Evolutionary conservation across 441 rosid species (phyloP).

Genomic region (Croton setiger): DNA sequence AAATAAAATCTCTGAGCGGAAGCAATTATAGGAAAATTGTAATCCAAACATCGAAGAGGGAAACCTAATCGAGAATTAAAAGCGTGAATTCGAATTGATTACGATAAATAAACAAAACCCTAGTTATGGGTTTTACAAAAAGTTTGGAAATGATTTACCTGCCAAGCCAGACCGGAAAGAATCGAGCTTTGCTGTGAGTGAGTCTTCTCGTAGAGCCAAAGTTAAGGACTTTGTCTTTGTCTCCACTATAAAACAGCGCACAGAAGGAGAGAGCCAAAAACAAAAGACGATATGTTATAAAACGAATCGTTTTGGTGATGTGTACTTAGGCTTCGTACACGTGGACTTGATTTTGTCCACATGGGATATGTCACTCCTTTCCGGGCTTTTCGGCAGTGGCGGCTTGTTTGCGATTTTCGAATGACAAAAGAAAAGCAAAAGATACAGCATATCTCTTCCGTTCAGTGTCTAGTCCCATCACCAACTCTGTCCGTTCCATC

Average conservation of each 20-base stretch:
- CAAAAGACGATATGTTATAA: background rate
- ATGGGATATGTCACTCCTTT: background rate
- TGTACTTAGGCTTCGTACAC: background rate
- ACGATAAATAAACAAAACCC: background rate
- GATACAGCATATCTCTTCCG: too few relatives aligned
- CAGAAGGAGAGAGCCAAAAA: background rate
- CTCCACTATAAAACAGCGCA: background rate
- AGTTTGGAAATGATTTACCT: slow-evolving; percentile 7
- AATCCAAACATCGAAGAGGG: background rate
- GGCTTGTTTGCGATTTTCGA: too few relatives aligned
- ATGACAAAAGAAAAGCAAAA: too few relatives aligned
- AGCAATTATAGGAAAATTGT: background rate
- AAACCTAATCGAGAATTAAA: slow-evolving; percentile 8
- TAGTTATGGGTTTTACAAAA: background rate
- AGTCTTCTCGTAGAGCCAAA: background rate
- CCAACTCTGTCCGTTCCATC: too few relatives aligned
- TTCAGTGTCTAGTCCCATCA: too few relatives aligned
- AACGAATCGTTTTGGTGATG: background rate
- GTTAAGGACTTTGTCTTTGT: background rate
- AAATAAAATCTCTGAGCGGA: background rate
- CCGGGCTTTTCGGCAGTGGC: too few relatives aligned
- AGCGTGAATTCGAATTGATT: background rate
- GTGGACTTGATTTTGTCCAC: background rate
- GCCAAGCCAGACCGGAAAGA: slow-evolving; percentile 10
- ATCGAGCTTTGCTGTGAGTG: background rate